A percentile compares a stretch with the other conserved stretches of the same genome.
Conservation (phyloP, 352 stramenopile genomes). For the Globisporangium nodosum region DNA sequence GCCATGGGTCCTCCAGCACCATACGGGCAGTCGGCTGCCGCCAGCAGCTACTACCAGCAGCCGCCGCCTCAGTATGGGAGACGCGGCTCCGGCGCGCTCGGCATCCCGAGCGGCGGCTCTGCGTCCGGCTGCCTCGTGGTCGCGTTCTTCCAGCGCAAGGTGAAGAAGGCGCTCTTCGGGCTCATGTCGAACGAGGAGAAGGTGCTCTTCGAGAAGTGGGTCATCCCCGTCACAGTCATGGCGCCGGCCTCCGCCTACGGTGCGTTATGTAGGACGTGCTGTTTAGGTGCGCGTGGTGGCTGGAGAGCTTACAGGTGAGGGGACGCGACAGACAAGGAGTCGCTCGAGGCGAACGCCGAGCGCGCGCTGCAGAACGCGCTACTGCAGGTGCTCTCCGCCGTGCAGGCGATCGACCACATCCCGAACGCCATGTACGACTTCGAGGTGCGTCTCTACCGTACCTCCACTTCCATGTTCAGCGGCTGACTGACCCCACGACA, state of each 20-base stretch:
- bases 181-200: slow-evolving; percentile 86
- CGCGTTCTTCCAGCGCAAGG: slow-evolving; percentile 74
- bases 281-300: background rate
- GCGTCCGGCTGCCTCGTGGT: slow-evolving; percentile 50
- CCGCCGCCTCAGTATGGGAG: slow-evolving; percentile 20
- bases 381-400: slow-evolving; percentile 65
- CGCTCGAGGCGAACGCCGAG: slow-evolving; percentile 54
- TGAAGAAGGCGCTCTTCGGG: slow-evolving; percentile 80
- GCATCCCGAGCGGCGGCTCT: slow-evolving; percentile 8
- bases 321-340: slow-evolving; percentile 40
- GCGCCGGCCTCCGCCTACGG: slow-evolving; percentile 36
- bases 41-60: slow-evolving; percentile 11
- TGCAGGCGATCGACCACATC: slow-evolving; percentile 80
- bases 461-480: background rate
- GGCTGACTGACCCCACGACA: background rate
- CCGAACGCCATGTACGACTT: slow-evolving; percentile 83
- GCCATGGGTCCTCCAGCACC: slow-evolving; percentile 9
- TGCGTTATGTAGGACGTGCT: slow-evolving; percentile 4
- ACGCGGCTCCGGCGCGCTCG: slow-evolving; percentile 10
- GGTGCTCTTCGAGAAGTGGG: slow-evolving; percentile 82
- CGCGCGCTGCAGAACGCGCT: slow-evolving; percentile 56
- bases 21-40: slow-evolving; percentile 14
- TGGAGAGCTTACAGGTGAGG: slow-evolving; percentile 20
- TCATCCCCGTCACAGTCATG: slow-evolving; percentile 59
- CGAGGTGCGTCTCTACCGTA: slow-evolving; percentile 25